phyloP scores from a whole-genome alignment of 345 rosid species.

The Melaleuca quinquenervia region DNA sequence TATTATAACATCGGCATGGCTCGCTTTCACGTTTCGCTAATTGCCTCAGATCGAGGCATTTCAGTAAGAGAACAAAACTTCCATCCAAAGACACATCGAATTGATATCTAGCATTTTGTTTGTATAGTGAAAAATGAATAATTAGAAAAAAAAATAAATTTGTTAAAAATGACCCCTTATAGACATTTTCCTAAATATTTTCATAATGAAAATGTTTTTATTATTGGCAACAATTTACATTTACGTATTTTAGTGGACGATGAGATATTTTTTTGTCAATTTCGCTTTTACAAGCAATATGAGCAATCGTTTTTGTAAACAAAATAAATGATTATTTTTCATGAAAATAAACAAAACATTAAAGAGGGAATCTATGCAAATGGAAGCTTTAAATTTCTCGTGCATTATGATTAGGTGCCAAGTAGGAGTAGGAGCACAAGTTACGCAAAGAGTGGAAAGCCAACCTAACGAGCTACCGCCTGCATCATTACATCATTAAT shows the following conservation, averaged over 20 bases:
- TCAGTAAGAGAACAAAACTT: not conserved
- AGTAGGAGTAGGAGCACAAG: not conserved
- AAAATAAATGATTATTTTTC: not conserved
- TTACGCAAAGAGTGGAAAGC: not conserved
- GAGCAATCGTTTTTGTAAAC: accelerated
- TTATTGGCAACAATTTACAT: not conserved
- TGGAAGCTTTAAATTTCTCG: not conserved
- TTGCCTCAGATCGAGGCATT: not conserved
- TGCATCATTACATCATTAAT: not conserved
- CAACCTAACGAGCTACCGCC: not conserved
- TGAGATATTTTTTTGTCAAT: not conserved
- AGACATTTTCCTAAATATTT: too few species aligned
- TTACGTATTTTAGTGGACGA: accelerated
- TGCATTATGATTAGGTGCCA: not conserved
- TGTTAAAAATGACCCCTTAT: accelerated
- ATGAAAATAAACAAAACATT: accelerated
- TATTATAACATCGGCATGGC: too few species aligned
- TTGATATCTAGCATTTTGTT: accelerated
- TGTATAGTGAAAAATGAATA: accelerated
- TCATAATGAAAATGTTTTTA: accelerated
- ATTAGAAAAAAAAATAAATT: not conserved
- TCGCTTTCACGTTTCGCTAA: not conserved
- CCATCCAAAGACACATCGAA: not conserved
- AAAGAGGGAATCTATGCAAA: not conserved
- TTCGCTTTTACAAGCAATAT: not conserved